Base-by-base conservation (phyloP, 108 stramenopile genomes). In the Skeletonema potamos region DNA sequence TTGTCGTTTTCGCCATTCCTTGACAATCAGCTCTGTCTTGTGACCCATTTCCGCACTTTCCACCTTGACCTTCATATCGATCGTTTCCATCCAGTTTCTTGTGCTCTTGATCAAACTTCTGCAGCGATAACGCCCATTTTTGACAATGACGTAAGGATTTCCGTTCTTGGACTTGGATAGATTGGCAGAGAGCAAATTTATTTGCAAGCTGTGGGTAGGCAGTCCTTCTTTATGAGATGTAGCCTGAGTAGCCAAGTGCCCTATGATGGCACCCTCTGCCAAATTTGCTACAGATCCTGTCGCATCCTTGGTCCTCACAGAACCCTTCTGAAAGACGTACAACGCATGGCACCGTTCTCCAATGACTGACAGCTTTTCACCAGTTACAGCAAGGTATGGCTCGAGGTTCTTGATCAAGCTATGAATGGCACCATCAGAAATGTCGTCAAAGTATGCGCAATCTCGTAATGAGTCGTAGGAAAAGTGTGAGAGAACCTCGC, bases 301-400 rank as follows among this genome's bases (percentile, higher is more conserved):
- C 30, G 69, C 30, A 39, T 79, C 77, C 29, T 18, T 51, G 27
- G 13, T 28, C 26, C 26, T 63, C 13, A 78, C 64, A 1, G 37
- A 26, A n/a, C 83, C 83, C 62, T 77, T 79, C 48, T 80, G 77
- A 59, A 84, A 64, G 30, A 84, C 69, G 28, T 59, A 84, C 10
- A 84, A 24, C 12, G 29, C 37, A 29, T 63, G 44, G 62, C 73
- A 74, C 24, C 66, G 64, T 70, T 84, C 70, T 30, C 74, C 74
- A 36, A 80, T 80, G 30, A 72, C 79, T 2, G 73, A 74, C 22
- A 84, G 27, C 28, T 63, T 48, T 58, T 85, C 84, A 10, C 66
- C 75, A 15, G 84, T 80, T 15, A 79, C 68, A 27, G 84, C 84
- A 18, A 78, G 26, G 26, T 82, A 82, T 32, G 81, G 76, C 13